These are phyloP conservation scores for Camelina hispida DNA, from an alignment of 345 rosid species.

Conservation along the genomic window DNA sequence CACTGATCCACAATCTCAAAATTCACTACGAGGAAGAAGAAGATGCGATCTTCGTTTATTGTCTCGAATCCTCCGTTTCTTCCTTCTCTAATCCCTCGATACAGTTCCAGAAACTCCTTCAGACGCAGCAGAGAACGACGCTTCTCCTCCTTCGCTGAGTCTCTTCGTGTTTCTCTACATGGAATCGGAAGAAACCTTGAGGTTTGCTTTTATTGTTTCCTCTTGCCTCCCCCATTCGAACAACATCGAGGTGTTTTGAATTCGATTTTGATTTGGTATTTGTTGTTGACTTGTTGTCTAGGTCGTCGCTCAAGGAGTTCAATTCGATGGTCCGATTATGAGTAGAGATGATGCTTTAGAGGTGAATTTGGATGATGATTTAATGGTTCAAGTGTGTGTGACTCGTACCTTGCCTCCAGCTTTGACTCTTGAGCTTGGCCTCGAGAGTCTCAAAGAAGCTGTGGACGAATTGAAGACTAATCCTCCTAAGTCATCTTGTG, in stretches of 20 bases:
- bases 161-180: conserved; percentile 36
- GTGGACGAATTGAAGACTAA: conserved; percentile 62
- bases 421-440: conserved; percentile 73
- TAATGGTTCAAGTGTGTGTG: conserved; percentile 67
- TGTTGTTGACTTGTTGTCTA: conserved; percentile 30
- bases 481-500: conserved; percentile 63
- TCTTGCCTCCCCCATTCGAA: not conserved
- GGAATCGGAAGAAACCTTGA: conserved; percentile 27
- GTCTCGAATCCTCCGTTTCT: conserved; percentile 37
- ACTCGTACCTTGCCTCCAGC: conserved; percentile 81
- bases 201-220: conserved; percentile 3
- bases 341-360: conserved; percentile 45
- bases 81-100: conserved; percentile 34
- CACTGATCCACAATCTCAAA: conserved; percentile 17
- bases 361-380: conserved; percentile 51
- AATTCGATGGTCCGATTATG: conserved; percentile 63
- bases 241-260: not conserved
- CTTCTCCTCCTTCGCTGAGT: conserved; percentile 33
- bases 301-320: conserved; percentile 52
- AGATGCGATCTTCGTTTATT: conserved; percentile 39
- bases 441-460: conserved; percentile 60
- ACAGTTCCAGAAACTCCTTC: conserved; percentile 22
- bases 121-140: conserved; percentile 30
- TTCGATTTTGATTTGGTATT: not conserved
- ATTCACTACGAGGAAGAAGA: conserved; percentile 5